phyloP scores from a whole-genome alignment of 805 yeast species.

The Candida qinlingensis region DNA sequence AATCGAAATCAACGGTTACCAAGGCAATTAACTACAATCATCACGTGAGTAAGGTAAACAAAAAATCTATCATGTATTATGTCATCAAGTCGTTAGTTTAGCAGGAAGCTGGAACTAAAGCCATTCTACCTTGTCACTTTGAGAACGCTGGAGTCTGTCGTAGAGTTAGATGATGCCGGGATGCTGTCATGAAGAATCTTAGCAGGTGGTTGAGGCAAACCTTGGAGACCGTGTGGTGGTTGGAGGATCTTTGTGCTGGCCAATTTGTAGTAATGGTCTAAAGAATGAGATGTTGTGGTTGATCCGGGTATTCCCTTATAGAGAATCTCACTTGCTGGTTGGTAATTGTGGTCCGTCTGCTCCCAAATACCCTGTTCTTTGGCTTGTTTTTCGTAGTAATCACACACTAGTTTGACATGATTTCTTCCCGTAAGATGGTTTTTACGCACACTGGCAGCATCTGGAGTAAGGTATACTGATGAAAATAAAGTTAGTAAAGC shows the following conservation, averaged over 20 bases:
- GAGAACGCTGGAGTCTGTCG: not conserved
- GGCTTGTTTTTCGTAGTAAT: constrained; percentile 56
- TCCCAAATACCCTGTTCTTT: constrained; percentile 30
- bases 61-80: not conserved
- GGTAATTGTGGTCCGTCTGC: constrained; percentile 21
- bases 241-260: constrained; percentile 18
- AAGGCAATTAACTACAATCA: too few species aligned
- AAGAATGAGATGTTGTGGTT: not conserved
- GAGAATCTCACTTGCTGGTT: constrained; percentile 14
- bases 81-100: not conserved
- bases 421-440: constrained; percentile 75
- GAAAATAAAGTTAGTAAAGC: constrained; percentile 5
- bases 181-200: constrained; percentile 13
- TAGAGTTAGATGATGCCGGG: not conserved
- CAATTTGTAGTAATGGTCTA: constrained; percentile 19
- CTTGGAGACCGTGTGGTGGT: constrained; percentile 22
- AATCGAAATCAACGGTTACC: too few species aligned
- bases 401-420: constrained; percentile 66
- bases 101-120: too few species aligned
- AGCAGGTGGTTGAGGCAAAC: constrained; percentile 24
- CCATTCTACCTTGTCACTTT: not conserved
- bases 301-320: constrained; percentile 31
- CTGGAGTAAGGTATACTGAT: constrained; percentile 71
- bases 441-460: constrained; percentile 78
- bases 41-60: not conserved